These are phyloP conservation scores for Chloranthus sessilifolius DNA, from an alignment of 164 flowering plant genomes.

Conservation along the genomic window DNA sequence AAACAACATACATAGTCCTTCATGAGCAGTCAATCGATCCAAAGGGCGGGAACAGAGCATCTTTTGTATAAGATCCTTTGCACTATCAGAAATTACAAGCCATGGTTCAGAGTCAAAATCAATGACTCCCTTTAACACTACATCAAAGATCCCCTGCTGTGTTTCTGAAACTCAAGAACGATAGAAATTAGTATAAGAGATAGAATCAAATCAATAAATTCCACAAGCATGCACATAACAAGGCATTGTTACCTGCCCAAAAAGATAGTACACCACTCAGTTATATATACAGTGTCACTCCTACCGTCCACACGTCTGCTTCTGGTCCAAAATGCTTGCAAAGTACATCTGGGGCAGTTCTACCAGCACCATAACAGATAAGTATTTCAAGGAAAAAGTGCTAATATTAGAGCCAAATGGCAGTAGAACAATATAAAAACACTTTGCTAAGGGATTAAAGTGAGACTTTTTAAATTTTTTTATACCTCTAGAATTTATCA, in stretches of 20 bases:
- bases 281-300: slow-evolving; percentile 74
- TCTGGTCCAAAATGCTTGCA: slow-evolving; percentile 87
- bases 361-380: too few relatives aligned
- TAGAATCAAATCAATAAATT: too few relatives aligned
- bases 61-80: slow-evolving; percentile 76
- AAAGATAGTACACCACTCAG: slow-evolving; percentile 95
- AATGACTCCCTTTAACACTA: slow-evolving; percentile 80
- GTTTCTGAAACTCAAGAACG: slow-evolving; percentile 32
- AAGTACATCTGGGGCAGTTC: slow-evolving; percentile 92
- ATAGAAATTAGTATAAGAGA: background rate
- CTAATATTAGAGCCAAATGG: too few relatives aligned
- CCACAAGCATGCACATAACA: too few relatives aligned
- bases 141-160: slow-evolving; percentile 62
- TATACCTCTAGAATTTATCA: too few relatives aligned
- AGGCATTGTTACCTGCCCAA: slow-evolving; percentile 88
- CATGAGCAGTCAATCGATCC: slow-evolving; percentile 85
- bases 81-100: slow-evolving; percentile 92
- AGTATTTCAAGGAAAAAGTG: too few relatives aligned
- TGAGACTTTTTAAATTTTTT: too few relatives aligned
- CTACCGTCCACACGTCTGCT: slow-evolving; percentile 98
- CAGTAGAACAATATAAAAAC: too few relatives aligned
- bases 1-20: slow-evolving; percentile 69
- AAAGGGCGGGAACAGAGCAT: slow-evolving; percentile 78
- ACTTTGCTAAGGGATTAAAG: too few relatives aligned
- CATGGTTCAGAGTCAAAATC: slow-evolving; percentile 96